A percentile compares a stretch with the other conserved stretches of the same genome.
phyloP scores from a whole-genome alignment of 306 rosid species.

The Nissolia schottii region DNA sequence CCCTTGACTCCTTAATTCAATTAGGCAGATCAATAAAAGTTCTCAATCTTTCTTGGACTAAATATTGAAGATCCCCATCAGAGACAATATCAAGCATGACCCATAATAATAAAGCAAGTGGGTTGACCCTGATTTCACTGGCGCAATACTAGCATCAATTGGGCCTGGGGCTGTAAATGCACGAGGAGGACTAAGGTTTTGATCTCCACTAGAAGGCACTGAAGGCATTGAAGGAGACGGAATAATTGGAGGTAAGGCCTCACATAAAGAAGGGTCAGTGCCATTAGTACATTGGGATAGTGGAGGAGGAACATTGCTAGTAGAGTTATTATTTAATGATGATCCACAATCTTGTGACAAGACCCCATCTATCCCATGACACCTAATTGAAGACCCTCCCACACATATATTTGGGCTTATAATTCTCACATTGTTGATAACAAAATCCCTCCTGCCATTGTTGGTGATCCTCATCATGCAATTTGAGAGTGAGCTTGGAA shows the following conservation, averaged over 20 bases:
- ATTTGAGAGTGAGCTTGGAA: conserved; percentile 49
- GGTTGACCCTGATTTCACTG: conserved; percentile 37
- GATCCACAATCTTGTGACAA: conserved; percentile 10
- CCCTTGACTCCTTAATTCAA: neutral
- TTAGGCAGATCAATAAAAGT: neutral
- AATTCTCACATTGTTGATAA: conserved; percentile 46
- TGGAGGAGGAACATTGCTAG: neutral
- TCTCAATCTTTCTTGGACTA: neutral
- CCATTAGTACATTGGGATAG: conserved; percentile 15
- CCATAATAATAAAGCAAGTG: neutral
- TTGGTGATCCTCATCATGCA: conserved; percentile 45
- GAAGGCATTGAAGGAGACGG: conserved; percentile 9
- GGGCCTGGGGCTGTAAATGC: conserved; percentile 18
- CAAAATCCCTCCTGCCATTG: conserved; percentile 48
- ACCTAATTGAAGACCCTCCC: conserved; percentile 45
- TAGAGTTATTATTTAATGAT: neutral
- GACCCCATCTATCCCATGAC: conserved; percentile 63
- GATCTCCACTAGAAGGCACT: neutral
- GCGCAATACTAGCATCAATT: neutral
- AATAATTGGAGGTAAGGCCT: conserved; percentile 14
- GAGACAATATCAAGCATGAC: neutral
- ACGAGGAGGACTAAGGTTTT: conserved; percentile 8
- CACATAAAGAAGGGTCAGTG: conserved; percentile 19
- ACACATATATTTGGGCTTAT: conserved; percentile 59
- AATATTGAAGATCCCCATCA: neutral